These are phyloP conservation scores for Lasiodiplodia citricola DNA, from an alignment of 2,329 filamentous ascomycete species.

Conservation along the genomic window DNA sequence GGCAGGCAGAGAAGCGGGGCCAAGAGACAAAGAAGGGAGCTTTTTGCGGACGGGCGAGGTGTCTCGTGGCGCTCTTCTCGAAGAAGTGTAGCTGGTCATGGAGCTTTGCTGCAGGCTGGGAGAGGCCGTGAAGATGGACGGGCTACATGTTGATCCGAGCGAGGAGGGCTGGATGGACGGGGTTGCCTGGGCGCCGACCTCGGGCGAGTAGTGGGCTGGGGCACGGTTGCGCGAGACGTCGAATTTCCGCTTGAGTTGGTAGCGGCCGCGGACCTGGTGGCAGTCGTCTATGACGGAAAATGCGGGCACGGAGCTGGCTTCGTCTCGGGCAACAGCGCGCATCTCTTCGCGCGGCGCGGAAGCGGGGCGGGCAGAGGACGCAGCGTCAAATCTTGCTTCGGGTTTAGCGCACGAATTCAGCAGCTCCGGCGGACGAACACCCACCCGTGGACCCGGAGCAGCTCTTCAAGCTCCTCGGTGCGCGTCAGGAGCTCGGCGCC, in stretches of 20 bases:
- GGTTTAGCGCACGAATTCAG: not conserved
- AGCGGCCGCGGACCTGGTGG: not conserved
- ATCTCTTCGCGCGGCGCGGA: not conserved
- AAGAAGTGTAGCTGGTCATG: conserved; percentile 11
- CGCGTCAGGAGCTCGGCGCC: conserved; percentile 10
- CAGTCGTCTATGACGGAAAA: not conserved
- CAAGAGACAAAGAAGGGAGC: not conserved
- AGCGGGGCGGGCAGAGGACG: not conserved
- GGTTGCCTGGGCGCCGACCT: not conserved
- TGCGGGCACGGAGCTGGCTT: not conserved
- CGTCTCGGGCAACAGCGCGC: not conserved
- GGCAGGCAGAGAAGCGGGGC: conserved; percentile 7
- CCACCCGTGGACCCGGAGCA: not conserved
- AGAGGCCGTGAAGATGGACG: not conserved
- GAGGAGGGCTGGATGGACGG: conserved; percentile 17
- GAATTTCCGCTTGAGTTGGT: not conserved
- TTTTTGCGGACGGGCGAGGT: not conserved
- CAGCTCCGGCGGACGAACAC: not conserved
- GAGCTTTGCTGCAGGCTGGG: conserved; percentile 20
- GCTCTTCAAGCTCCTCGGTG: not conserved
- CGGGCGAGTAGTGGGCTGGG: not conserved
- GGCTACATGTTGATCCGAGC: conserved; percentile 10
- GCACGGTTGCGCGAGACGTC: not conserved
- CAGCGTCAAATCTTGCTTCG: not conserved
- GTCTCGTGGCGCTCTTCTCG: not conserved